Percentiles rank a stretch among this genome's conserved stretches.
phyloP scores from a whole-genome alignment of 1,284 basidiomycete species.

The Dichomitus squalens region DNA sequence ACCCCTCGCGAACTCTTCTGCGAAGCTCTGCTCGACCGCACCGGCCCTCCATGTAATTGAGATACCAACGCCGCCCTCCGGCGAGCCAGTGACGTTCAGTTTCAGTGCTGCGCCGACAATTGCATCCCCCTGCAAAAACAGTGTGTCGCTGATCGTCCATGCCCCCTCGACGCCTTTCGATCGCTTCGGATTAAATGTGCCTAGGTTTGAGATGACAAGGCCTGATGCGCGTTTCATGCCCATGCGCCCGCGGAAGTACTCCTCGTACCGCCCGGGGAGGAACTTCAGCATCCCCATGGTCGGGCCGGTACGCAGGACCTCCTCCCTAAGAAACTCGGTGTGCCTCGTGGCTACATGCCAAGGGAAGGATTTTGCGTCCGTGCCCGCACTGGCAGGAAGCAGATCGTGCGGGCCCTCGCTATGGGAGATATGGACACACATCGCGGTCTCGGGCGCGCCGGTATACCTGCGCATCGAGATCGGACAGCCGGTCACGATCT shows the following conservation, averaged over 20 bases:
- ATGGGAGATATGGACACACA: conserved; percentile 39
- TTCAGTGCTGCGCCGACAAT: too few relatives aligned
- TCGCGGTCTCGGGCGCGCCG: conserved; percentile 29
- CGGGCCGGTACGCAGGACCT: conserved; percentile 24
- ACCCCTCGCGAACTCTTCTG: too few relatives aligned
- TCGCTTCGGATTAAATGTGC: too few relatives aligned
- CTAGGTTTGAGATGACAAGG: conserved; percentile 41
- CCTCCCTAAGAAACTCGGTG: conserved; percentile 7
- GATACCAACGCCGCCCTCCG: too few relatives aligned
- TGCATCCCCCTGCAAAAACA: too few relatives aligned
- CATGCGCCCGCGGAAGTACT: conserved; percentile 31
- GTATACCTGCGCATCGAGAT: conserved; percentile 40
- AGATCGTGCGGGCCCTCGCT: conserved; percentile 28
- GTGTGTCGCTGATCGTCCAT: too few relatives aligned
- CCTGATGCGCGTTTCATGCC: conserved; percentile 35
- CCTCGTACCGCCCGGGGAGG: conserved; percentile 34
- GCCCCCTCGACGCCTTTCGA: too few relatives aligned
- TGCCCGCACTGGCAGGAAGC: conserved; percentile 5
- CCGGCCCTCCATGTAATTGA: too few relatives aligned
- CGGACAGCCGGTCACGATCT: conserved; percentile 34
- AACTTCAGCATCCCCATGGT: conserved; percentile 38
- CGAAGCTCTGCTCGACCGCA: too few relatives aligned
- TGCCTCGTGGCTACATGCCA: conserved; percentile 27
- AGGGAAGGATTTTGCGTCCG: conserved; percentile 25
- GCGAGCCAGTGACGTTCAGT: too few relatives aligned